Conservation (phyloP, 345 rosid species). For the Anastatica hierochuntica region DNA sequence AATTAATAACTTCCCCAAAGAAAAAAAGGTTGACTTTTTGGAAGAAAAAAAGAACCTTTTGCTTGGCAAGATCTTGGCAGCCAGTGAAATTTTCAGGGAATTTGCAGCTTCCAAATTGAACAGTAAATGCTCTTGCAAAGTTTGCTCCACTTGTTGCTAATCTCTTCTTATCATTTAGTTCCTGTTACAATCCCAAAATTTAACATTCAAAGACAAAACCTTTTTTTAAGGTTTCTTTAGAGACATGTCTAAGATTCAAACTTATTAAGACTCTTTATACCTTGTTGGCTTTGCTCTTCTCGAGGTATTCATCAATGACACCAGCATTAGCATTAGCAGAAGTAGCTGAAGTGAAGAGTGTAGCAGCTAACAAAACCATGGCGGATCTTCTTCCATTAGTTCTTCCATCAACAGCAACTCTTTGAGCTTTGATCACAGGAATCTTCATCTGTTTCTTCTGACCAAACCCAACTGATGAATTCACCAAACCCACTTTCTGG, state of each 20-base stretch:
- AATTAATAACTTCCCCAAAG: not conserved
- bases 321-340: constrained; percentile 87
- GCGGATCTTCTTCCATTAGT: constrained; percentile 70
- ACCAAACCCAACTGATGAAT: constrained; percentile 31
- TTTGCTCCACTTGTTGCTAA: constrained; percentile 95
- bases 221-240: no score
- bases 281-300: constrained; percentile 94
- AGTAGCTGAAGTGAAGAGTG: constrained; percentile 57
- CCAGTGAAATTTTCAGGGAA: constrained; percentile 99
- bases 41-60: constrained; percentile 42
- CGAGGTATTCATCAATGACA: constrained; percentile 86
- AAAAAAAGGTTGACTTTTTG: not conserved
- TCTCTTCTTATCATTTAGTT: constrained; percentile 90
- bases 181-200: constrained; percentile 33
- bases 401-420: constrained; percentile 23
- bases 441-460: constrained; percentile 34
- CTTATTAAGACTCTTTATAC: no score
- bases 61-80: constrained; percentile 98
- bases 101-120: constrained; percentile 83
- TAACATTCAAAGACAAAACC: no score
- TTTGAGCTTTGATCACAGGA: constrained; percentile 59
- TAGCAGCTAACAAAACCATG: constrained; percentile 54
- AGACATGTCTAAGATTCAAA: no score
- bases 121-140: constrained; percentile 92
- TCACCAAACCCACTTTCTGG: constrained; percentile 41